A percentile compares a stretch with the other conserved stretches of the same genome.
Conservation (phyloP, 805 yeast genomes). For the Wickerhamiella domercqiae region DNA sequence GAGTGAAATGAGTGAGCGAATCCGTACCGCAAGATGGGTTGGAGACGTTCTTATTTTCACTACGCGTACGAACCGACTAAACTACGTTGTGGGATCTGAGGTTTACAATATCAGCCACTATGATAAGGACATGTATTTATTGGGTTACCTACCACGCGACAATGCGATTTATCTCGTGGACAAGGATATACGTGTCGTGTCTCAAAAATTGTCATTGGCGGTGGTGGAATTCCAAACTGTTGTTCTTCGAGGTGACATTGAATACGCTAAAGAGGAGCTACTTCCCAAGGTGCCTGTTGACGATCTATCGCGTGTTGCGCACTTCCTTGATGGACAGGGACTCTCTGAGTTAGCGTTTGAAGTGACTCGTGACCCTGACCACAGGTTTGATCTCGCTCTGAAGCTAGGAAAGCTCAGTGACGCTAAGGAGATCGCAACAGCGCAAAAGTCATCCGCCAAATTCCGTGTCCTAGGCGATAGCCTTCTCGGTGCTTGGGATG, state of each 20-base stretch:
- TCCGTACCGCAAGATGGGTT: constrained; percentile 86
- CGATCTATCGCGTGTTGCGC: constrained; percentile 61
- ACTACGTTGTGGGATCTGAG: constrained; percentile 90
- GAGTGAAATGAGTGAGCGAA: constrained; percentile 64
- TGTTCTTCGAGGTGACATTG: constrained; percentile 87
- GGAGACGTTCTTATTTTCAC: constrained; percentile 95
- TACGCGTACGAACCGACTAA: constrained; percentile 71
- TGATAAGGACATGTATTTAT: constrained; percentile 69
- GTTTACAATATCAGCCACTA: constrained; percentile 84
- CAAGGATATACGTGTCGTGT: constrained; percentile 68
- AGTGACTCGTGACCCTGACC: constrained; percentile 75
- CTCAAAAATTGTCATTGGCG: constrained; percentile 67
- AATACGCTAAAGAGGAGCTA: constrained; percentile 44
- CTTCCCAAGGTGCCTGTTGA: constrained; percentile 42
- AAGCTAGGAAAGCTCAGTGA: constrained; percentile 53
- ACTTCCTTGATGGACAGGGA: constrained; percentile 90
- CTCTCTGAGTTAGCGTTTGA: constrained; percentile 67
- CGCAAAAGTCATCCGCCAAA: constrained; percentile 29
- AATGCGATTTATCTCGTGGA: constrained; percentile 82
- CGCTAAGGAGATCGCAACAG: constrained; percentile 50
- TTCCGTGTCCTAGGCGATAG: constrained; percentile 90
- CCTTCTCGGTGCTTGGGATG: constrained; percentile 63
- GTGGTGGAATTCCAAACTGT: constrained; percentile 93
- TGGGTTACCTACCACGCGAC: constrained; percentile 85
- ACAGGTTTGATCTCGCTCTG: constrained; percentile 79